Evolutionary conservation across 1,284 basidiomycete species (phyloP), one percentile per base, ranked within the genome.

Genomic region (Marasmius tenuissimus): DNA sequence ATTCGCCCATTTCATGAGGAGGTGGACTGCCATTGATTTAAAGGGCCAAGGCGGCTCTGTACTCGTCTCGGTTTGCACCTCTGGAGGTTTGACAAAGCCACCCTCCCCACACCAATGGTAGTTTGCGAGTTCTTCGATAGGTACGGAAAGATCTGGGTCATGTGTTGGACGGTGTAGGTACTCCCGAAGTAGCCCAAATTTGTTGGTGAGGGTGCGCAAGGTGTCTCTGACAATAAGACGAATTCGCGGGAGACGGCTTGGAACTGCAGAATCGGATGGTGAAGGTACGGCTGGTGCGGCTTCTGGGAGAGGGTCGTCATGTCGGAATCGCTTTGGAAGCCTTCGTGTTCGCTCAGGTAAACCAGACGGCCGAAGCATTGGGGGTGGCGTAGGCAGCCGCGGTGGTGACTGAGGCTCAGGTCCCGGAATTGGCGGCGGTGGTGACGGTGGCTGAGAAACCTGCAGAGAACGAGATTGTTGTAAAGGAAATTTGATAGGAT

Each of bases 211-310:
- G 11, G 73, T 75, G 14, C 53, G 45, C 12, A 73, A 52, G 5
- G 55, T 64, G 60, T 76, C 71, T 3, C 68, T 66, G 11, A 74
- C 74, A 63, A 71, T 68, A 18, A 75, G 69, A 16, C 48, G 54
- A 6, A 75, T 63, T 9, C 66, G 63, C 0, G 60, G 66, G 2
- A 66, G 59, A 11, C 7, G 33, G 16, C 39, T 45, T 48, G 9
- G 8, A 16, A 9, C 18, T 18, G 35, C 37, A 50, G 35, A 48
- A 34, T 34, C 42, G 34, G n/a, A 33, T n/a, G 7, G 38, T 22
- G 34, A 9, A n/a, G 22, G 8, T 18, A 18, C 18, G 20, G 48
- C 48, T 10, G 48, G 48, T 8, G 18, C 16, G 9, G 48, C 48
- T 49, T 49, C 48, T 8, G 48, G 48, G 10, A 49, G 48, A 10